Evolutionary conservation across 2,329 filamentous ascomycete species (phyloP), one percentile per base, ranked within the genome.

Genomic region (Nemania serpens): DNA sequence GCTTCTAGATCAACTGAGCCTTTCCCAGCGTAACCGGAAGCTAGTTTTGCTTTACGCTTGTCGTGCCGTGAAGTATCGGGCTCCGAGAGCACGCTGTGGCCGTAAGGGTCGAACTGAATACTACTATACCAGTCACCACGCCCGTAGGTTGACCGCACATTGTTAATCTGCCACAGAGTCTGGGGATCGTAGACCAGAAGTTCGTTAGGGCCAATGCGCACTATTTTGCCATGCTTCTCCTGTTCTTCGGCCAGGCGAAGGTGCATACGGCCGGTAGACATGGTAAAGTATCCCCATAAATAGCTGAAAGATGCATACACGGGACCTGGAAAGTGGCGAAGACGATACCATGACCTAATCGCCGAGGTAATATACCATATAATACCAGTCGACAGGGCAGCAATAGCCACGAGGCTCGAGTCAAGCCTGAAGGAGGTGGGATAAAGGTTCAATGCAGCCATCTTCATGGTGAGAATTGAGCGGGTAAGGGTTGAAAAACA

Each of bases 161-260:
- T 61, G 55, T 71, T 74, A 42, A 73, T 71, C 3, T 67, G 63
- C 63, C 64, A 67, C 2, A 73, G 29, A 6, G 62, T 66, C 13
- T 73, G 67, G 3, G 71, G 59, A 29, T 72, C 69, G 45, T 63
- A 68, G 6, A 70, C 33, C 18, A 71, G 54, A 6, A 75, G 56
- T 37, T 68, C 66, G 46, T 70, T 70, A 11, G 72, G 72, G 1
- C 70, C 68, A n/a, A 74, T 69, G 13, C 72, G 69, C 47, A 69
- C 53, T 11, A 71, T 52, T 12, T 68, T 69, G 2, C 71, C 72
- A 33, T 73, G 71, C 17, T 69, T 68, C 13, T 66, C 33, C n/a
- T 72, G 63, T 17, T 69, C 64, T 9, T 61, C 29, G 9, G 56
- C 47, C 3, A 73, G 55, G 6, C 55, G 62, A 22, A 53, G 55